A percentile compares a stretch with the other conserved stretches of the same genome.
Conservation (phyloP, 1,139 yeast genomes). For the Yamadazyma atmosphaerica region DNA sequence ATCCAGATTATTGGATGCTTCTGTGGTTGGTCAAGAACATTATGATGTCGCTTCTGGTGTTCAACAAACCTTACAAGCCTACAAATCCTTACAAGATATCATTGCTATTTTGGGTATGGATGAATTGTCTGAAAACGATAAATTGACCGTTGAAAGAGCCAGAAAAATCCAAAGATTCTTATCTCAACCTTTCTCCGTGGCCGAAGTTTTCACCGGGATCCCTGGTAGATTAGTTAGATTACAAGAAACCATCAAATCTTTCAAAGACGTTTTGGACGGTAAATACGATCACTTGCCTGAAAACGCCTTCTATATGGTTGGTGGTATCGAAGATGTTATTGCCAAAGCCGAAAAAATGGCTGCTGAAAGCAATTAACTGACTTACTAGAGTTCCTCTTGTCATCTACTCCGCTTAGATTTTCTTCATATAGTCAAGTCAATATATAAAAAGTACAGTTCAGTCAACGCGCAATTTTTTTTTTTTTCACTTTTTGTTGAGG, state of each 20-base stretch:
- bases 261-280: constrained; percentile 97
- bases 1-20: constrained; percentile 96
- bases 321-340: constrained; percentile 97
- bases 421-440: constrained; percentile 13
- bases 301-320: constrained; percentile 99
- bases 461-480: not conserved
- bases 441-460: constrained; percentile 12
- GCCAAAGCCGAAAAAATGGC: constrained; percentile 99
- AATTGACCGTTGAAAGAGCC: constrained; percentile 99
- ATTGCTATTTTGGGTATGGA: constrained; percentile 99
- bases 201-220: constrained; percentile 99
- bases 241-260: constrained; percentile 90
- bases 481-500: too few species aligned
- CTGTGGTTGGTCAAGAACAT: constrained; percentile 99
- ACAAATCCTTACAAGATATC: constrained; percentile 99
- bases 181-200: constrained; percentile 99
- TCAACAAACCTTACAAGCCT: constrained; percentile 98
- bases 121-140: constrained; percentile 97
- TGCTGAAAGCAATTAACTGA: constrained; percentile 75
- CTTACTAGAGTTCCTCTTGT: not conserved
- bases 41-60: constrained; percentile 92
- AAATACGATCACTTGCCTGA: constrained; percentile 99
- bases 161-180: constrained; percentile 99
- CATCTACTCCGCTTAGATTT: constrained; percentile 8
- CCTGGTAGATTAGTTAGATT: constrained; percentile 97